Evolutionary conservation across 148 eudicot species (phyloP).

Genomic region (Rhododendron ferrugineum): DNA sequence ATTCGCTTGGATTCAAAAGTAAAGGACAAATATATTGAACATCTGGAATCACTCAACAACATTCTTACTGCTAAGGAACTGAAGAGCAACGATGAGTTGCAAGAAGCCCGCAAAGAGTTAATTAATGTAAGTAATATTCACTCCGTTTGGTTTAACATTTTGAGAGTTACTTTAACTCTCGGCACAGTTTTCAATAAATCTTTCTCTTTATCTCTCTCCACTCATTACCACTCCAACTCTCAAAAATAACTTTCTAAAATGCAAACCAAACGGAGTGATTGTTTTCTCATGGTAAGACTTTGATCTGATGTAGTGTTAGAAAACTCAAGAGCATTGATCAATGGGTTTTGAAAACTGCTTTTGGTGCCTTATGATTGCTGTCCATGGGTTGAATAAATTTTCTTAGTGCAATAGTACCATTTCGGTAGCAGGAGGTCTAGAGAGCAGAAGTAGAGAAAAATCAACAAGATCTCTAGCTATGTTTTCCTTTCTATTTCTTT

Average conservation of each 20-base stretch:
- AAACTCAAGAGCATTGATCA: background rate
- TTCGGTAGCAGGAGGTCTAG: background rate
- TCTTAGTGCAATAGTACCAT: background rate
- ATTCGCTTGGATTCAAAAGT: conserved; percentile 9
- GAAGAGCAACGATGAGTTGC: conserved; percentile 60
- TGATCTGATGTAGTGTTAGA: background rate
- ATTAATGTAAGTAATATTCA: conserved; percentile 34
- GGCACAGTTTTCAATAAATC: too few species aligned
- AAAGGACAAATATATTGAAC: conserved; percentile 54
- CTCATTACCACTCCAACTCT: too few species aligned
- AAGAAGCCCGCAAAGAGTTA: conserved; percentile 66
- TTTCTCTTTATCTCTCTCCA: too few species aligned
- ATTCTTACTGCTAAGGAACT: conserved; percentile 48
- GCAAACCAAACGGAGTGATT: too few species aligned
- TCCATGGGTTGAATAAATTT: background rate
- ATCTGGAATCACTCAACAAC: conserved; percentile 43
- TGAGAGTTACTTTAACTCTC: too few species aligned
- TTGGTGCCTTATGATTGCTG: background rate
- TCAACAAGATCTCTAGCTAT: background rate
- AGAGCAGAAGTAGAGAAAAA: background rate
- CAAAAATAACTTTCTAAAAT: too few species aligned
- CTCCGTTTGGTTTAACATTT: too few species aligned
- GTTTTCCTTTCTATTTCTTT: background rate
- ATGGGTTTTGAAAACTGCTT: background rate
- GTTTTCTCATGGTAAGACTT: background rate